Evolutionary conservation across 176 grass and related monocot genomes (phyloP).

Genomic region (Metroxylon sagu): DNA sequence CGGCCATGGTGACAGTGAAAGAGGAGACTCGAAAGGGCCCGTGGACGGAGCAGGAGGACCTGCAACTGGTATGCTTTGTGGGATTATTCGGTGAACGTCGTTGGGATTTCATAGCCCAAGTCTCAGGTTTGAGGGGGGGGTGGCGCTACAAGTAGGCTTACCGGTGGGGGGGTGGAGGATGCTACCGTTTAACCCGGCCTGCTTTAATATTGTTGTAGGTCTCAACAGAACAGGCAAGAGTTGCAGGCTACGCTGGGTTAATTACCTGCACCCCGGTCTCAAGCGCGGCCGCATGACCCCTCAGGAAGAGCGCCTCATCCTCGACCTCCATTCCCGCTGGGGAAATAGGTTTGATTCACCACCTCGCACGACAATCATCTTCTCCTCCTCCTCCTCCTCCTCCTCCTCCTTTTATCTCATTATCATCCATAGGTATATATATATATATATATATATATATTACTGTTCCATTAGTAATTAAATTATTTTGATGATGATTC

Average conservation of each 20-base stretch:
- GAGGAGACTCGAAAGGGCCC: conserved; percentile 1
- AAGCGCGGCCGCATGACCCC: conserved; percentile 83
- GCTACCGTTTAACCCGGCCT: too few species aligned
- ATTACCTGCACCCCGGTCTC: conserved; percentile 85
- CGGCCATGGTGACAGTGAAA: neutral
- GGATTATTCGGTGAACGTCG: conserved; percentile 17
- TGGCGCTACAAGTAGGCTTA: neutral
- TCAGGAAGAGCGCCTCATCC: conserved; percentile 73
- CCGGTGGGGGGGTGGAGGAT: too few species aligned
- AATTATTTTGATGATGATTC: too few species aligned
- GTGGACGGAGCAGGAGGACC: conserved; percentile 19
- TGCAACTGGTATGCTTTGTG: conserved; percentile 20
- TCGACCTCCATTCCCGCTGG: conserved; percentile 82
- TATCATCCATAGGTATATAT: too few species aligned
- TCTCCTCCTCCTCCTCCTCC: neutral
- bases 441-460: too few species aligned
- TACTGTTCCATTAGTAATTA: too few species aligned
- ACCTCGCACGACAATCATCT: neutral
- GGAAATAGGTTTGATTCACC: conserved; percentile 58
- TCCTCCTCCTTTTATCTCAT: too few species aligned
- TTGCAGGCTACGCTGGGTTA: conserved; percentile 85
- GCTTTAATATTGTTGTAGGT: conserved; percentile 29
- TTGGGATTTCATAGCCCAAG: conserved; percentile 18
- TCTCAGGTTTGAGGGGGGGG: conserved; percentile 23
- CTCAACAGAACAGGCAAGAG: conserved; percentile 85